Base-by-base conservation (phyloP, 192 early-diverging fungal species). In the Backusella morwellensis region DNA sequence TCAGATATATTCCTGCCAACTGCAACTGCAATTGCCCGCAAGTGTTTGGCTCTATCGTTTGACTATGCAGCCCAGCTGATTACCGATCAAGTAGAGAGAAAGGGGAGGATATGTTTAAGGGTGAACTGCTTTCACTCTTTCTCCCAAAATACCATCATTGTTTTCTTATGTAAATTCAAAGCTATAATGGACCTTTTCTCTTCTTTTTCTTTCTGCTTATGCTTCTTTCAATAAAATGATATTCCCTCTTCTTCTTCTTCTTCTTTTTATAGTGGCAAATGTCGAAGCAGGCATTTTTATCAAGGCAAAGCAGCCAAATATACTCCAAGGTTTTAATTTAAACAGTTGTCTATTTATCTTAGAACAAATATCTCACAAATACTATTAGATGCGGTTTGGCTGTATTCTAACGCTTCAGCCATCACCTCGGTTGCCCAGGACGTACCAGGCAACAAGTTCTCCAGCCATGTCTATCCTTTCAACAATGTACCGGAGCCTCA, bases 321-420 rank as follows among this genome's bases (percentile, higher is more conserved):
- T 75, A 23, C 26, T 67, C 5, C 74, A 75, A 68, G 56, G 74
- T 72, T 42, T 32, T 42, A 29, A 35, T 68, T 29, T n/a, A 17
- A 32, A 63, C 0, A 1, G 38, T 11, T 40, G 38, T 11, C 3
- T 32, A 32, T 32, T 32, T 3, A 40, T 40, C 11, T 40, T 40
- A 67, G 21, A 63, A 21, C 15, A 42, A 50, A 52, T 66, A 56
- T 4, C 21, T n/a, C 21, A 70, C 12, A 38, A 38, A 40, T 1
- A 32, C 1, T 15, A 44, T 15, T 42, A 77, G 75, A 77, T 21
- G 32, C 68, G n/a, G 68, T 68, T 40, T 77, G 75, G 75, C 6
- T 77, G 0, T 77, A 54, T 14, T 77, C 75, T 12, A 77, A 77
- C 54, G 69, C 75, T 70, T 36, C 68, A 38, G 68, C 40, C 11